Base-by-base conservation (phyloP, 2,329 filamentous ascomycete species). In the Trichoderma asperellum region DNA sequence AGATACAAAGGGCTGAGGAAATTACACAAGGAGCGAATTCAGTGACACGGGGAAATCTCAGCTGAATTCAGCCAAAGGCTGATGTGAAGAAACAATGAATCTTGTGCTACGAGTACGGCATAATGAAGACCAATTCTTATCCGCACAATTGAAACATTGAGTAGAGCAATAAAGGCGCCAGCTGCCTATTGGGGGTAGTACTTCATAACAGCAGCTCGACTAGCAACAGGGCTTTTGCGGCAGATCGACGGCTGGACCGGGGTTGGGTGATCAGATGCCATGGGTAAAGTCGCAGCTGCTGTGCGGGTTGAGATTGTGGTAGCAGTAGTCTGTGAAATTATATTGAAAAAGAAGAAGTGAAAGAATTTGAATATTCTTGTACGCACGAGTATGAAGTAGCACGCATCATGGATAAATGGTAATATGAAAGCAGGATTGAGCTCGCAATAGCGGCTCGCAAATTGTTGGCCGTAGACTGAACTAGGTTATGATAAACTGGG, bases 201-300 rank as follows among this genome's bases (percentile, higher is more conserved):
- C 14, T 66, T 47, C 8, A 57, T 12, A 47, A 49, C 27, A 58
- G 16, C 27, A 47, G 52, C 53, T 66, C n/a, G 37, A 14, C 32
- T 34, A 24, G 32, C 32, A 52, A 34, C 64, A 67, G 40, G 63
- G 64, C 29, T 52, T 18, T 35, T 43, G 43, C 64, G 64, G 64
- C 64, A 59, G 63, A 67, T 67, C 55, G 63, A 59, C 63, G 32
- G 55, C 40, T 67, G 40, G 64, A 59, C 55, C 35, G 52, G 64
- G 64, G 55, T 58, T 21, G n/a, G 21, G 10, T 35, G 35, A 27
- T 35, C 43, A 62, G 59, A 62, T 52, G 27, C 18, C 59, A 52
- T 49, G 63, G 63, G 27, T 66, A 37, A 37, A 55, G 34, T 24
- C 18, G 35, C 14, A 12, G 34, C 29, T 47, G 16, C 18, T 29